Conservation (phyloP, 2,329 filamentous ascomycete genomes). For the Aspergillus sp. region DNA sequence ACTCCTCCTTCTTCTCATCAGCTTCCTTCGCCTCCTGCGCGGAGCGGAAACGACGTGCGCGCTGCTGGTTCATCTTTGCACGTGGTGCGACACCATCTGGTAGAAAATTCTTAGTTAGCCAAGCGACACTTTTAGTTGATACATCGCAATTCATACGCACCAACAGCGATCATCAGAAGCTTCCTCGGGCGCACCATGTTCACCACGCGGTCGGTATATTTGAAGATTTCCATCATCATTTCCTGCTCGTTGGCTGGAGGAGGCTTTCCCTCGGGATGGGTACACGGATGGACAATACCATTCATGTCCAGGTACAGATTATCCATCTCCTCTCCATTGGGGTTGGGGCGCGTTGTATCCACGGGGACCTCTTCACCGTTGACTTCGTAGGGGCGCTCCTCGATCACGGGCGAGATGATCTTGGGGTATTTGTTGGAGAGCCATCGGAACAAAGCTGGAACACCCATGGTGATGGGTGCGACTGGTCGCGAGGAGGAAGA, state of each 20-base stretch:
- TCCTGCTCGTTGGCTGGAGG: constrained; percentile 92
- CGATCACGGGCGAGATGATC: constrained; percentile 87
- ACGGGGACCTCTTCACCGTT: constrained; percentile 83
- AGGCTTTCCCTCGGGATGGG: constrained; percentile 90
- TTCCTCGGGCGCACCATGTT: constrained; percentile 98
- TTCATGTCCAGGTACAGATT: constrained; percentile 99
- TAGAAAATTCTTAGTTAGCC: constrained; percentile 1
- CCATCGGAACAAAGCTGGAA: constrained; percentile 93
- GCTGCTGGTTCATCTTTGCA: constrained; percentile 99
- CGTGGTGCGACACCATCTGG: constrained; percentile 92
- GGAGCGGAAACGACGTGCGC: constrained; percentile 89
- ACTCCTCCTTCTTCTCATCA: constrained; percentile 84
- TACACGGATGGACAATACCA: constrained; percentile 97
- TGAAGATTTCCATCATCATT: constrained; percentile 99
- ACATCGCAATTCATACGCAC: constrained; percentile 44
- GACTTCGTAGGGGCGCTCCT: constrained; percentile 77
- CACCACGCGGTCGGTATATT: constrained; percentile 96
- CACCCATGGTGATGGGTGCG: constrained; percentile 66
- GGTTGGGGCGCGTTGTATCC: constrained; percentile 80
- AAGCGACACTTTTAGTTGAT: neutral
- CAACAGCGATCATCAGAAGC: constrained; percentile 94
- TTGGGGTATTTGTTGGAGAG: constrained; percentile 96
- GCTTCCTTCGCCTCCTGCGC: constrained; percentile 94
- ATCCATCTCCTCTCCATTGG: constrained; percentile 96
- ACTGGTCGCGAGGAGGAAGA: neutral